Evolutionary conservation across 257 asterid species (phyloP).

Genomic region (Solanum habrochaites): DNA sequence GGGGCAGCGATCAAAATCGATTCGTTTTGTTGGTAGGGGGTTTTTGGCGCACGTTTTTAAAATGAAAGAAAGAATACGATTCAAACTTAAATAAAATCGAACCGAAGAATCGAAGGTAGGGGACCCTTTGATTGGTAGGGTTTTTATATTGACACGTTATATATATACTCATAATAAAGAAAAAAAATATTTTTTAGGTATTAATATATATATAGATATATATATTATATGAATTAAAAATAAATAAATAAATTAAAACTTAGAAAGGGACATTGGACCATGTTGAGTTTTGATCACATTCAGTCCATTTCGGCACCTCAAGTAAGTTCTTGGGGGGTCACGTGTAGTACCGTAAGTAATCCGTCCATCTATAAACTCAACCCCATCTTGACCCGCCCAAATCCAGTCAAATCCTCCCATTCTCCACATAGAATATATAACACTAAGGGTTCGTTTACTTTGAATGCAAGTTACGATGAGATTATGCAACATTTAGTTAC

Average conservation of each 20-base stretch:
- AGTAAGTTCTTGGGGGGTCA: neutral
- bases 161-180: too few relatives aligned
- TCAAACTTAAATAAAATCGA: too few relatives aligned
- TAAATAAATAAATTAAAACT: neutral
- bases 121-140: too few relatives aligned
- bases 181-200: too few relatives aligned
- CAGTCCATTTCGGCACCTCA: accelerated
- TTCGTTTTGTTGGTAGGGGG: too few relatives aligned
- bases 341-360: too few relatives aligned
- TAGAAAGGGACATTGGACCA: accelerated
- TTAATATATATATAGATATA: too few relatives aligned
- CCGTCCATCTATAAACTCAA: neutral
- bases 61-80: too few relatives aligned
- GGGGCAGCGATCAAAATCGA: too few relatives aligned
- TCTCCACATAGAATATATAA: neutral
- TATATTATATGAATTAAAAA: too few relatives aligned
- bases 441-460: neutral
- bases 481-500: neutral
- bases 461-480: neutral
- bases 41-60: too few relatives aligned
- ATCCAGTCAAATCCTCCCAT: neutral
- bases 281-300: neutral
- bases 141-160: neutral
- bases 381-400: neutral
- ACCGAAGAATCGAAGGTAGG: accelerated